Evolutionary conservation across 1,139 yeast species (phyloP), one percentile per base, ranked within the genome.

Genomic region (Debaryomycetaceae sp.): DNA sequence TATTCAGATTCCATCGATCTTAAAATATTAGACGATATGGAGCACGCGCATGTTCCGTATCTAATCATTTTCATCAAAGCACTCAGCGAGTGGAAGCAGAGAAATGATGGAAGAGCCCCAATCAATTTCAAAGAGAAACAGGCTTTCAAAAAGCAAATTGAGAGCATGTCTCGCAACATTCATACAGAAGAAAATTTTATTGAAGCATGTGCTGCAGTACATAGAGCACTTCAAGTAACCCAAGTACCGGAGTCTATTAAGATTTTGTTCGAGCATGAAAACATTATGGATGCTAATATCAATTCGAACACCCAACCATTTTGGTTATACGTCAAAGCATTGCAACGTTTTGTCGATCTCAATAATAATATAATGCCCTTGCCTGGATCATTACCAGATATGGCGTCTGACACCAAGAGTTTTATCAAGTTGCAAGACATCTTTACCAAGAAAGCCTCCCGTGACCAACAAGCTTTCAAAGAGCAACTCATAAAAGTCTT

Each of bases 301-400:
- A 48, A 46, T 27, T 37, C 38, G 3, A 40, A 57, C 35, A 49
- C 67, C 39, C 54, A 68, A 39, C 62, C 72, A 6, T 84, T 89
- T 54, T 86, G 95, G 95, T 60, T 78, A 2, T 71, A 83, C 20
- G 72, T 80, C 0, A 67, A 65, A 33, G 85, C 91, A 0, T 65
- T 91, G 42, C 66, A 74, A 34, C 51, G 54, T 5, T 91, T 81
- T 59, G 70, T 83, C 6, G 48, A 44, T 0, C 49, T 55, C 5
- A 64, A 70, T 47, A 63, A 68, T n/a, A 64, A 68, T 3, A 57
- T 62, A 20, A 64, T 87, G 23, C 97, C 97, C 0, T 66, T 89
- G 3, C 74, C 85, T 3, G 97, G 96, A 0, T 76, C 71, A 1
- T 59, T 91, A 9, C 97, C 97, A 0, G 98, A 91, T 61, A 91